phyloP scores from a whole-genome alignment of 208 protist species.

The Strigomonas culicis region DNA sequence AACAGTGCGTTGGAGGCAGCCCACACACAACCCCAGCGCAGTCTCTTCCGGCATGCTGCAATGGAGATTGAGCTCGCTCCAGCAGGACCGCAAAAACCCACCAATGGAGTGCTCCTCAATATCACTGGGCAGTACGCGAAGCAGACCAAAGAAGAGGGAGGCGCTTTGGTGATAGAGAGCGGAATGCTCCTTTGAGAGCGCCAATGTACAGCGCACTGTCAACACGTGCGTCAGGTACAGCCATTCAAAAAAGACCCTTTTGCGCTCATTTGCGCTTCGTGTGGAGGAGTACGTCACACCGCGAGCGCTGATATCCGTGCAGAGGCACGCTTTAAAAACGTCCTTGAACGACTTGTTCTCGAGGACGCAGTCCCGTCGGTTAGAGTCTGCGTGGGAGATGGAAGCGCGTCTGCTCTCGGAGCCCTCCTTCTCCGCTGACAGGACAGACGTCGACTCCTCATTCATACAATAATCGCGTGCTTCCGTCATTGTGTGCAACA shows the following conservation, averaged over 20 bases:
- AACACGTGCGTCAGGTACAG: constrained; percentile 38
- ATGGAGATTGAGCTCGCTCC: constrained; percentile 58
- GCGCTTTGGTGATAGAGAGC: constrained; percentile 6
- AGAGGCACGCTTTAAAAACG: no score
- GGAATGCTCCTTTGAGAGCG: no score
- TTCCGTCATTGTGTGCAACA: no score
- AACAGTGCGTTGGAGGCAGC: constrained; percentile 1
- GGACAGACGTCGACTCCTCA: no score
- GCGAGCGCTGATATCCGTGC: no score
- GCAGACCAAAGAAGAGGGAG: constrained; percentile 20
- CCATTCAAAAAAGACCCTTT: constrained; percentile 38
- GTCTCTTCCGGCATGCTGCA: constrained; percentile 27
- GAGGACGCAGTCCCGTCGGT: no score
- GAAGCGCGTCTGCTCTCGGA: neutral
- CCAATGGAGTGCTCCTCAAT: constrained; percentile 49
- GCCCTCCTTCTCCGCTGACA: neutral
- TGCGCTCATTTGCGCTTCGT: constrained; percentile 1
- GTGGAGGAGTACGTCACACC: neutral
- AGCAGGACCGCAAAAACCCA: constrained; percentile 55
- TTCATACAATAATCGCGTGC: no score
- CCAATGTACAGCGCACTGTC: constrained; percentile 23
- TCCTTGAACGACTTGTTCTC: no score
- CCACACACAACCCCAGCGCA: constrained; percentile 7
- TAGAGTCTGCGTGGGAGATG: no score
- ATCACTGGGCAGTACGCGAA: constrained; percentile 44